Percentiles rank a stretch among this genome's conserved stretches.
phyloP scores from a whole-genome alignment of 495 filamentous ascomycete genomes.

The Hamigera avellanea region DNA sequence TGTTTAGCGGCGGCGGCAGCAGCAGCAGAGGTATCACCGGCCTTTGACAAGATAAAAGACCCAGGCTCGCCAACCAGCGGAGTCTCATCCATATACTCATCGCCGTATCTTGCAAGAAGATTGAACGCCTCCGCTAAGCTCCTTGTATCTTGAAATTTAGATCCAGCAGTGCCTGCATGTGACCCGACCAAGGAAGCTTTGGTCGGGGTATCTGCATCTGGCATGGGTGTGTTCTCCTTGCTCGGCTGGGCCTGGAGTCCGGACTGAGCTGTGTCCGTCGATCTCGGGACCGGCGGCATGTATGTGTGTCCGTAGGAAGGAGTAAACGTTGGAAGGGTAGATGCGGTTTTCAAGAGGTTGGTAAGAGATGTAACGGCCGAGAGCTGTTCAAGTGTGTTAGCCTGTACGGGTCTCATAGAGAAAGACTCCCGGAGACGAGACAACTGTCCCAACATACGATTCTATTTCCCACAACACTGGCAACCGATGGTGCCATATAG shows the following conservation, averaged over 20 bases:
- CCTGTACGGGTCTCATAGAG: neutral
- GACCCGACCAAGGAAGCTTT: conserved; percentile 27
- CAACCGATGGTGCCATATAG: conserved; percentile 78
- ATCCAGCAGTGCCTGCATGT: conserved; percentile 9
- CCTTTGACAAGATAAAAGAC: conserved; percentile 61
- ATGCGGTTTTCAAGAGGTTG: conserved; percentile 50
- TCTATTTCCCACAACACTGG: conserved; percentile 63
- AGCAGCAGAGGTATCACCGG: conserved; percentile 12
- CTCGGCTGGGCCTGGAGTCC: conserved; percentile 27
- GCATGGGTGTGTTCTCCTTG: conserved; percentile 52
- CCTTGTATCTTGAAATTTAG: conserved; percentile 33
- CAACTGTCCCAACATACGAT: too few relatives aligned
- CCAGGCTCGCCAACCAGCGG: conserved; percentile 79
- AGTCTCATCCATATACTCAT: conserved; percentile 88
- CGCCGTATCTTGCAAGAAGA: conserved; percentile 50
- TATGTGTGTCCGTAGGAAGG: conserved; percentile 68
- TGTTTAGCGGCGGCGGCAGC: conserved; percentile 6
- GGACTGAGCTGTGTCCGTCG: conserved; percentile 18
- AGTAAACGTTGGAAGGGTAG: conserved; percentile 57
- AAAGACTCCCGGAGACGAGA: too few relatives aligned
- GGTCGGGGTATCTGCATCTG: conserved; percentile 29
- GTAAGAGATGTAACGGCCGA: conserved; percentile 50
- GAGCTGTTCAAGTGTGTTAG: conserved; percentile 35
- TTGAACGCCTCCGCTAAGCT: conserved; percentile 57
- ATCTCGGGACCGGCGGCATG: conserved; percentile 38